Percentiles rank a stretch among this genome's conserved stretches.
Evolutionary conservation across 495 filamentous ascomycete genomes (phyloP).

Genomic region (Copromyces sp.): DNA sequence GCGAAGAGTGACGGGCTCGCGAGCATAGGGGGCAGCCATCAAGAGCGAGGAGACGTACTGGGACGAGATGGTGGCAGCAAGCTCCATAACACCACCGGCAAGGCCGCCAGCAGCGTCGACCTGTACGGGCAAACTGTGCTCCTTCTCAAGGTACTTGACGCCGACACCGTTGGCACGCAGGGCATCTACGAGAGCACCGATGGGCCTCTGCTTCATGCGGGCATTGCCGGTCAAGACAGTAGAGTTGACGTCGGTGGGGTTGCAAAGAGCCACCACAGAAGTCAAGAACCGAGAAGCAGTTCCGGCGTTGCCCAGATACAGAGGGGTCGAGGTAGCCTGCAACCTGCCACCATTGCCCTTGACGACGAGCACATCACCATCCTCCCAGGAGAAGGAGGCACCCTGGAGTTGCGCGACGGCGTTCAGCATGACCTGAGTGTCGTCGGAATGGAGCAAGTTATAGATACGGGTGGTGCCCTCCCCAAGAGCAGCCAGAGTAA

Average conservation of each 20-base stretch:
- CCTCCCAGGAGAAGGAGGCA: conserved; percentile 92
- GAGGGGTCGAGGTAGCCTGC: conserved; percentile 57
- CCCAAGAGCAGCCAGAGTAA: conserved; percentile 86
- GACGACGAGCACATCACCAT: conserved; percentile 82
- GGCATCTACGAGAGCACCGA: conserved; percentile 88
- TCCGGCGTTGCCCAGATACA: conserved; percentile 95
- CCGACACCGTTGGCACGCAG: conserved; percentile 72
- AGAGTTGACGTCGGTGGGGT: conserved; percentile 46
- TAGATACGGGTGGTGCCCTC: conserved; percentile 77
- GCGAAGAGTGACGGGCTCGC: conserved; percentile 80
- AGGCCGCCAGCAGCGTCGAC: conserved; percentile 78
- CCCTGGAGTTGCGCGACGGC: conserved; percentile 73
- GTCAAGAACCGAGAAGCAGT: conserved; percentile 95
- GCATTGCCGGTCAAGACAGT: conserved; percentile 88
- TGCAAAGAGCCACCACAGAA: conserved; percentile 78
- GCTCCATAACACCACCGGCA: conserved; percentile 80
- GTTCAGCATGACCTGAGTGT: conserved; percentile 93
- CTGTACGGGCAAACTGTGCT: conserved; percentile 71
- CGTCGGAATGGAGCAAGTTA: conserved; percentile 91
- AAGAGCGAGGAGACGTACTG: conserved; percentile 95
- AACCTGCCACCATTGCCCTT: conserved; percentile 82
- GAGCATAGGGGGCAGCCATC: conserved; percentile 95
- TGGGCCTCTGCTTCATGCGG: conserved; percentile 93
- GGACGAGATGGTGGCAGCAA: conserved; percentile 89
- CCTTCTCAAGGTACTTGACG: conserved; percentile 72